These are phyloP conservation scores for Sordariomycetes sp. DNA, from an alignment of 2,329 filamentous ascomycete genomes.

Conservation along the genomic window DNA sequence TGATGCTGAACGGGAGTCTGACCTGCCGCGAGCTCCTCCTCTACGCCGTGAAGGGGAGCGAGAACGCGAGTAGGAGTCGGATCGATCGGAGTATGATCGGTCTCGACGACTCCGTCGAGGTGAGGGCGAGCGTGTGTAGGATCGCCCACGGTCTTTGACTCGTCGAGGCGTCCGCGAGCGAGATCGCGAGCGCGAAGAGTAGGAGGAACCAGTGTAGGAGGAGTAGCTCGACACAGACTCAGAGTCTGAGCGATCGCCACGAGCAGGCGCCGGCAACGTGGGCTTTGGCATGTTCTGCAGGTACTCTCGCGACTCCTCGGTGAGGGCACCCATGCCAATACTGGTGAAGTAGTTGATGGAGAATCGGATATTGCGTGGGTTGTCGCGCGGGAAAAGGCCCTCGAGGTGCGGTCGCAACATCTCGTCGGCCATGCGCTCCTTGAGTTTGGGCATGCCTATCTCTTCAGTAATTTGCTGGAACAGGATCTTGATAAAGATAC, in stretches of 20 bases:
- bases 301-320: constrained; percentile 88
- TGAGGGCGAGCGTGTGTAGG: constrained; percentile 18
- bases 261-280: constrained; percentile 57
- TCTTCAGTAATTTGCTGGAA: constrained; percentile 88
- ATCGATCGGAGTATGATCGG: background rate
- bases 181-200: constrained; percentile 39
- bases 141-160: constrained; percentile 24
- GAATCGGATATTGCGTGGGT: constrained; percentile 84
- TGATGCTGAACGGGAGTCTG: background rate
- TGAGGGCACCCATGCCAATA: constrained; percentile 90
- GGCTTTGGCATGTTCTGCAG: constrained; percentile 87
- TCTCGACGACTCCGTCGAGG: constrained; percentile 3
- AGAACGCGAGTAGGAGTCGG: constrained; percentile 1
- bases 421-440: constrained; percentile 69
- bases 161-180: constrained; percentile 30
- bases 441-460: constrained; percentile 73
- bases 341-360: constrained; percentile 99
- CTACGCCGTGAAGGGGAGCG: background rate
- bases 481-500: constrained; percentile 97
- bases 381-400: constrained; percentile 84
- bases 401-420: constrained; percentile 68
- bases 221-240: constrained; percentile 73
- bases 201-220: constrained; percentile 55
- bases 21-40: background rate
- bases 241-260: constrained; percentile 51